Evolutionary conservation across 768 basidiomycete species (phyloP), one percentile per base, ranked within the genome.

Genomic region (Lentinula edodes): DNA sequence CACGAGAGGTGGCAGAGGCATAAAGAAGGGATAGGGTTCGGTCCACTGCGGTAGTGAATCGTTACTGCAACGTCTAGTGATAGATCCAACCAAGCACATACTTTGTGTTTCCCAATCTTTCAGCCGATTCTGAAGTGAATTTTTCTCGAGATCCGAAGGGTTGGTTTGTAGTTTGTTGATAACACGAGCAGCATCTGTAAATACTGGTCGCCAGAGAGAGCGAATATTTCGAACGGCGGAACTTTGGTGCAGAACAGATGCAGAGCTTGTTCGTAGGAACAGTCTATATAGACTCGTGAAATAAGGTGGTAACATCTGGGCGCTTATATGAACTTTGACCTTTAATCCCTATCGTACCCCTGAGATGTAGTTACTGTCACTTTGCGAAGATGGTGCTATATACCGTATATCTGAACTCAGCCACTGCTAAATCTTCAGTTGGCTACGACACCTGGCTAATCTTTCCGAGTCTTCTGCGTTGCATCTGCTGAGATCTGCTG

Each of bases 281-380:
- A 89, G 75, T 15, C 87, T 80, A 64, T 89, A 89, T 1, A 86
- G 67, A 62, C 85, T 85, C 10, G 70, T 83, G 64, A 89, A 82
- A 15, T 70, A 45, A 16, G 58, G 16, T 38, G 58, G 58, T 39
- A 59, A 54, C 53, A 54, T 41, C 18, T 23, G 20, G 46, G 46
- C 46, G 46, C 46, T 48, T 48, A 28, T 28, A 28, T 28, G 2
- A 28, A 28, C 28, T 28, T 28, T 28, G 3, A 23, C 23, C 23
- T 23, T 23, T 23, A 23, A 23, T 23, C n/a, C n/a, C 23, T 3
- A 23, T 23, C 3, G 23, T 23, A 23, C 23, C 23, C 23, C 23
- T 23, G n/a, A n/a, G 3, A 23, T 3, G 23, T 23, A 23, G 3
- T 23, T n/a, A n/a, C 23, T 23, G 23, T 23, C 23, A 23, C 23